Conservation (phyloP, 2,329 filamentous ascomycete species). For the Aspergillus costaricaensis region DNA sequence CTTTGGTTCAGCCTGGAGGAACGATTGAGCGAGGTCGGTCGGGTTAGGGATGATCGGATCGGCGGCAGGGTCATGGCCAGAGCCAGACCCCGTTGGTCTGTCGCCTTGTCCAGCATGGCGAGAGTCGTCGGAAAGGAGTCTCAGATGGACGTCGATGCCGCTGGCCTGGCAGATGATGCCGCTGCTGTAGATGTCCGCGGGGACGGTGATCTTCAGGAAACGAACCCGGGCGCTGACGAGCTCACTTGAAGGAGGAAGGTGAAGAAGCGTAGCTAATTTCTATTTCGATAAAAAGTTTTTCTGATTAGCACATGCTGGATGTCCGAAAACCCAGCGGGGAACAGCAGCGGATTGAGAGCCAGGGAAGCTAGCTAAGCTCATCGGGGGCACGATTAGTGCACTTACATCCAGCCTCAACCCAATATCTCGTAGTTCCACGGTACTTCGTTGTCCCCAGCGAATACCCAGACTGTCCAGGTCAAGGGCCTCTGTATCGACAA, state of each 20-base stretch:
- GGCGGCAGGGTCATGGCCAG: slow-evolving; percentile 23
- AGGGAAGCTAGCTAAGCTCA: slow-evolving; percentile 5
- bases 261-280: slow-evolving; percentile 76
- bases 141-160: slow-evolving; percentile 72
- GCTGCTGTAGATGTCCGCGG: slow-evolving; percentile 83
- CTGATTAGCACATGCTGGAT: slow-evolving; percentile 26
- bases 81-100: slow-evolving; percentile 30
- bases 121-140: slow-evolving; percentile 51
- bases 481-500: slow-evolving; percentile 83
- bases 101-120: slow-evolving; percentile 33
- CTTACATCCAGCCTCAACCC: slow-evolving; percentile 75
- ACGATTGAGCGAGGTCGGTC: slow-evolving; percentile 62
- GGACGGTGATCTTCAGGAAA: slow-evolving; percentile 76
- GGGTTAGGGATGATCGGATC: slow-evolving; percentile 53
- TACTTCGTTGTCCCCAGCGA: slow-evolving; percentile 76
- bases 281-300: slow-evolving; percentile 39
- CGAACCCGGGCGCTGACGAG: slow-evolving; percentile 74
- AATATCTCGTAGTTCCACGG: slow-evolving; percentile 84
- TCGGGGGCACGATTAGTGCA: slow-evolving; percentile 15
- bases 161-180: slow-evolving; percentile 80
- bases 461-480: slow-evolving; percentile 86
- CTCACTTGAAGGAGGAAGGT: slow-evolving; percentile 71
- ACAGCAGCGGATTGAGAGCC: slow-evolving; percentile 12
- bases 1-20: slow-evolving; percentile 59
- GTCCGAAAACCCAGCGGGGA: not conserved